phyloP scores from a whole-genome alignment of 306 rosid genomes.

The Lablab purpureus region DNA sequence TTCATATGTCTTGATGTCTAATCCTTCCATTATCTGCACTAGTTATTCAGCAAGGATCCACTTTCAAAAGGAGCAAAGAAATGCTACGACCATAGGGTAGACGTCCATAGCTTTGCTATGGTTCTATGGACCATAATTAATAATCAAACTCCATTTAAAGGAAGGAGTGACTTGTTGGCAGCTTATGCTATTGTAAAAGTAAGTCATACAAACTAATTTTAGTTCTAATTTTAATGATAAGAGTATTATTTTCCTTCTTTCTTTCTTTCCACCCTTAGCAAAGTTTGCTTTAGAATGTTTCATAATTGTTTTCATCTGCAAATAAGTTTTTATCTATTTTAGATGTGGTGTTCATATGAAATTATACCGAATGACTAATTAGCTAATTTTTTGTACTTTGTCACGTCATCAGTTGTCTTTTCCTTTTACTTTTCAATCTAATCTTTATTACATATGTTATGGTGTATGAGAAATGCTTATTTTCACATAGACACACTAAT shows the following conservation, averaged over 20 bases:
- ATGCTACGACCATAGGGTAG: constrained; percentile 69
- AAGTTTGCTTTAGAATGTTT: not conserved
- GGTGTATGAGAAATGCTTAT: not conserved
- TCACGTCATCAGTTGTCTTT: not conserved
- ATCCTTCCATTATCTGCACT: not conserved
- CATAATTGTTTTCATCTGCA: not conserved
- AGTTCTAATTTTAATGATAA: not conserved
- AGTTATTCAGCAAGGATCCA: constrained; percentile 63
- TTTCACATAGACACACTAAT: not conserved
- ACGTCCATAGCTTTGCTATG: constrained; percentile 70
- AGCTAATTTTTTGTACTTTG: not conserved
- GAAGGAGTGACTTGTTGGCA: constrained; percentile 55
- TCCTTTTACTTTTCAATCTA: not conserved
- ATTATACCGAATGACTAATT: not conserved
- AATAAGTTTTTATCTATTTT: not conserved
- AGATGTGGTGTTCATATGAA: not conserved
- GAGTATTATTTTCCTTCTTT: not conserved
- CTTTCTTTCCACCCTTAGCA: not conserved
- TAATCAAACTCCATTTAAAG: constrained; percentile 68
- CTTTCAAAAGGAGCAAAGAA: constrained; percentile 56
- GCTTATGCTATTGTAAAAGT: constrained; percentile 70
- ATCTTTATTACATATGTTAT: not conserved
- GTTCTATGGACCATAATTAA: constrained; percentile 66
- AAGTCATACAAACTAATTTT: constrained; percentile 11
- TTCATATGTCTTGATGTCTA: not conserved